Evolutionary conservation across 768 basidiomycete species (phyloP), one percentile per base, ranked within the genome.

Genomic region (Tephrocybe rancida): DNA sequence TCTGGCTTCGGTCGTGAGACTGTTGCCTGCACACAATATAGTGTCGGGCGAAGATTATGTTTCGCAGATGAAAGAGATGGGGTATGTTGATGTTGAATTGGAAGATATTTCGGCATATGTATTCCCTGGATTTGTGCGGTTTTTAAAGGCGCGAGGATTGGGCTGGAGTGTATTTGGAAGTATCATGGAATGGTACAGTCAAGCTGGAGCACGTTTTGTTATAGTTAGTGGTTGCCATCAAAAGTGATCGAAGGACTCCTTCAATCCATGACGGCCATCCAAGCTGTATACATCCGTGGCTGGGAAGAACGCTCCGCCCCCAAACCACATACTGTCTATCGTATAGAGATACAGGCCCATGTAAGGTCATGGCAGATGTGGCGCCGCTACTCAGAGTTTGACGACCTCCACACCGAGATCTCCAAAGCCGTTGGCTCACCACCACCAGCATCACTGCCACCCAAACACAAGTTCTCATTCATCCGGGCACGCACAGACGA

Each of bases 361-460:
- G 90, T 94, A 25, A 87, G 91, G 56, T 88, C 92, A 66, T 98
- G 95, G 95, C 84, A 88, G 52, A 90, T 97, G 80, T 91, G 90
- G 85, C 79, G 89, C 53, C 89, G 96, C 45, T 98, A 98, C 74
- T 95, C 92, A 38, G 94, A 97, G 72, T 98, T 98, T 72, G 86
- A 82, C 65, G 86, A 92, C 62, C 84, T 98, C 6, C 83, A 95
- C 68, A 80, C 82, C 7, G 89, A 95, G 63, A 83, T 97, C 62
- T 80, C 81, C 24, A 87, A 88, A 65, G 82, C 86, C n/a, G 82
- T 83, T n/a, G 87, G 87, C 14, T 80, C 84, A n/a, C 72, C 87
- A 18, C 93, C 95, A 10, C 95, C 95, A 11, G 79, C 71, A 16
- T 56, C 77, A n/a, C 82, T 98, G 18, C 96, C 96, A 32, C 84